These are phyloP conservation scores for Scheffersomyces stipitis DNA, from an alignment of 805 yeast species.

Conservation along the genomic window DNA sequence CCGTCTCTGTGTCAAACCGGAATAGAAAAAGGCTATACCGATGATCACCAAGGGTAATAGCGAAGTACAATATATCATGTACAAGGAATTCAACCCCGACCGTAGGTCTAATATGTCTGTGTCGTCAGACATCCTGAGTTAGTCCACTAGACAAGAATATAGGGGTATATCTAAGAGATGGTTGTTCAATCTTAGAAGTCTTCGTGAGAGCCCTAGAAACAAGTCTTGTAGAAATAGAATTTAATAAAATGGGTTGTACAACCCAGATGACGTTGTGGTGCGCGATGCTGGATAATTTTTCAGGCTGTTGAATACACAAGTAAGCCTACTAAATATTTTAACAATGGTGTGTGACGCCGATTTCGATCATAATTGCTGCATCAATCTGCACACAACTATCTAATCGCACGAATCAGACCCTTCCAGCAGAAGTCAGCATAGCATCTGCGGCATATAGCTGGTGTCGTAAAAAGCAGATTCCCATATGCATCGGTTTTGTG, in stretches of 20 bases:
- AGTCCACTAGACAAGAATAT: no score
- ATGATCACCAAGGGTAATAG: conserved; percentile 30
- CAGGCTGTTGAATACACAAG: no score
- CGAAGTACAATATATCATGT: conserved; percentile 35
- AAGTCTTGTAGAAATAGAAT: no score
- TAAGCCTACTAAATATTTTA: no score
- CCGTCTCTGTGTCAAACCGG: conserved; percentile 43
- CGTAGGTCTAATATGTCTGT: neutral
- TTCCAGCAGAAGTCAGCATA: conserved; percentile 19
- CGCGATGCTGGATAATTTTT: no score
- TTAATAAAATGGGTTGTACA: no score
- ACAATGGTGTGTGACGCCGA: neutral
- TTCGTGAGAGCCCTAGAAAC: no score
- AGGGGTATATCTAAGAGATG: no score
- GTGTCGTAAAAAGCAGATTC: conserved; percentile 8
- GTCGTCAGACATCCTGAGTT: neutral
- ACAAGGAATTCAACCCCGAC: conserved; percentile 24
- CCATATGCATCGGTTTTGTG: conserved; percentile 1
- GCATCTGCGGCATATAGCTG: conserved; percentile 17
- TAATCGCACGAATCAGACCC: neutral
- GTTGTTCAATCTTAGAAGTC: no score
- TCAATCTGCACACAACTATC: neutral
- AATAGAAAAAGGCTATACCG: conserved; percentile 41
- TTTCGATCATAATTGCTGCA: neutral
- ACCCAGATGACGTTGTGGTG: no score